Evolutionary conservation across 2,329 filamentous ascomycete genomes (phyloP).

Genomic region (Rachicladosporium sp.): DNA sequence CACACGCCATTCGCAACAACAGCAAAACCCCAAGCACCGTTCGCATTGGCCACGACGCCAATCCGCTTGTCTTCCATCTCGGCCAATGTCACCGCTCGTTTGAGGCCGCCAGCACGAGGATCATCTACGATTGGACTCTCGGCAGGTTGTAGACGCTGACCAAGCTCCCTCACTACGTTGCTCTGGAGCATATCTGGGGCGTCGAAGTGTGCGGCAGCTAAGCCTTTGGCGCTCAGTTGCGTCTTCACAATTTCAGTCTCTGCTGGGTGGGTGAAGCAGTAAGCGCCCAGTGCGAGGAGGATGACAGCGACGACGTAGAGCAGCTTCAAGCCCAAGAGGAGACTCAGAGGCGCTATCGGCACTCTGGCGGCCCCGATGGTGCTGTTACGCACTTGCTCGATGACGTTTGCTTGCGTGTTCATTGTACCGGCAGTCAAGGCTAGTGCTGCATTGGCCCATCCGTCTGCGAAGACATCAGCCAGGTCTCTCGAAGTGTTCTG

Average conservation of each 20-base stretch:
- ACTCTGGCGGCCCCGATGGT: too few species aligned
- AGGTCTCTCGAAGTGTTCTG: too few species aligned
- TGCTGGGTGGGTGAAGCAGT: slow-evolving; percentile 5
- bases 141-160: too few species aligned
- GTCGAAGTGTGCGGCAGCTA: slow-evolving; percentile 1
- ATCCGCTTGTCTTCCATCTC: slow-evolving; percentile 2
- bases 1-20: slow-evolving; percentile 3
- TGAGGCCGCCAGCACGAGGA: not conserved
- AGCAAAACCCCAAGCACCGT: slow-evolving; percentile 5
- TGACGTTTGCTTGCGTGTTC: too few species aligned
- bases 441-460: too few species aligned
- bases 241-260: slow-evolving; percentile 5
- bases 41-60: slow-evolving; percentile 4
- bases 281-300: slow-evolving; percentile 4
- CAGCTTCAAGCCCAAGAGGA: slow-evolving; percentile 1
- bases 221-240: slow-evolving; percentile 2
- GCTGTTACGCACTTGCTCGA: too few species aligned
- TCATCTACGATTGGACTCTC: not conserved
- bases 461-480: too few species aligned
- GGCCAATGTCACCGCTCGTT: not conserved
- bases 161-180: too few species aligned
- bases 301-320: slow-evolving; percentile 4
- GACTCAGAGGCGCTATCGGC: not conserved
- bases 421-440: too few species aligned
- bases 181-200: not conserved